Conservation (phyloP, 306 rosid genomes). For the Boehmeria nivea region DNA sequence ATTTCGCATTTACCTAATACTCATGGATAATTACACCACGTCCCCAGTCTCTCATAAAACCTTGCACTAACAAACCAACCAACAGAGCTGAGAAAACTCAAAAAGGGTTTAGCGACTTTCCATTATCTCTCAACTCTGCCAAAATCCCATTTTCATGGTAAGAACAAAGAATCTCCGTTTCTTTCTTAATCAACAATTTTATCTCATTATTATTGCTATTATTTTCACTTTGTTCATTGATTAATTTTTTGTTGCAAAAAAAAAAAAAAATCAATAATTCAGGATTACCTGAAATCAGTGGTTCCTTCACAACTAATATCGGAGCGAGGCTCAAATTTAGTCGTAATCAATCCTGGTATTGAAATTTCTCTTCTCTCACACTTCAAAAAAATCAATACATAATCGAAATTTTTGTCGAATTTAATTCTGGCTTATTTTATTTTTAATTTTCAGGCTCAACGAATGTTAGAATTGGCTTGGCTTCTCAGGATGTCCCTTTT, state of each 20-base stretch:
- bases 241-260: background rate
- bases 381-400: background rate
- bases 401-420: background rate
- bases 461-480: slow-evolving; percentile 77
- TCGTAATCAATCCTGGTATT: slow-evolving; percentile 87
- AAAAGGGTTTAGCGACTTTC: too few species aligned
- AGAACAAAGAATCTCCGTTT: background rate
- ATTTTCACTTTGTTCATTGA: background rate
- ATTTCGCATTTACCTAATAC: too few species aligned
- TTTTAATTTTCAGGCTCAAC: slow-evolving; percentile 58
- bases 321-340: slow-evolving; percentile 88
- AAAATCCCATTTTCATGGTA: background rate
- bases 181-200: too few species aligned
- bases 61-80: too few species aligned
- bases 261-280: too few species aligned
- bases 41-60: too few species aligned
- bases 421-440: slow-evolving; percentile 24
- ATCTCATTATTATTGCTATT: too few species aligned
- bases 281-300: slow-evolving; percentile 92
- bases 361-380: background rate
- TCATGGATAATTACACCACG: too few species aligned
- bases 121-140: background rate
- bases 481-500: slow-evolving; percentile 77
- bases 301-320: slow-evolving; percentile 81
- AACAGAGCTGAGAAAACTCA: too few species aligned